Base-by-base conservation (phyloP, 2,329 filamentous ascomycete genomes). In the Fusarium musae region DNA sequence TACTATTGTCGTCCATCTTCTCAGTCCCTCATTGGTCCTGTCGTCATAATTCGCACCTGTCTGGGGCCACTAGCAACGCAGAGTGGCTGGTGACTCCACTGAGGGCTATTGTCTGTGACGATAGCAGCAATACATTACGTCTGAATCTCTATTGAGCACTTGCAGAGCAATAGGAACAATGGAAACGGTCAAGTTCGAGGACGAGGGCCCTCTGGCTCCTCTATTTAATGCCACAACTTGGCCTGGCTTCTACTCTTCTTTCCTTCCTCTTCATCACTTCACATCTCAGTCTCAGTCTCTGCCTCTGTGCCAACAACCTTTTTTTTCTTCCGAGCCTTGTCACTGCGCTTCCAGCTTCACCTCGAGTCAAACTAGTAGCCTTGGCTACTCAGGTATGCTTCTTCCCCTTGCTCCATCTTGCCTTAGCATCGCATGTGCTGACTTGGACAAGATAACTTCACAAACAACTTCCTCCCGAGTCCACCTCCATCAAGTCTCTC, bases 151-250 rank as follows among this genome's bases (percentile, higher is more conserved):
- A 52, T 23, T 52, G 47, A 52, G 30, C 47, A 34, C 47, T 36
- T 2, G 16, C 21, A 26, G 47, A 36, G 47, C 11, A 15, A 23
- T 13, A 19, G 16, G 16, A 36, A 36, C 30, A 52, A 52, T 52
- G 47, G 47, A 52, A 52, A 34, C 23, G 30, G 30, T 23, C n/a
- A 52, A 34, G 13, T 52, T 36, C 11, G 30, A 34, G 30, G 47
- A 36, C 11, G 44, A 43, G 50, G 15, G 28, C 54, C 37, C 40
- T 34, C 21, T 42, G 17, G 34, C 42, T 32, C 59, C 44, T 32
- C 12, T 16, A 56, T 73, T 56, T 73, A 61, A 65, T 30, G 32
- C 28, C 28, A 23, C 28, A 32, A 19, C 23, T 19, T 21, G 47
- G 30, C n/a, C 50, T 47, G 37, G 30, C 67, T 23, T 53, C 49